Base-by-base conservation (phyloP, 371 early-diverging fungal genomes). In the Nematocida ausubeli region DNA sequence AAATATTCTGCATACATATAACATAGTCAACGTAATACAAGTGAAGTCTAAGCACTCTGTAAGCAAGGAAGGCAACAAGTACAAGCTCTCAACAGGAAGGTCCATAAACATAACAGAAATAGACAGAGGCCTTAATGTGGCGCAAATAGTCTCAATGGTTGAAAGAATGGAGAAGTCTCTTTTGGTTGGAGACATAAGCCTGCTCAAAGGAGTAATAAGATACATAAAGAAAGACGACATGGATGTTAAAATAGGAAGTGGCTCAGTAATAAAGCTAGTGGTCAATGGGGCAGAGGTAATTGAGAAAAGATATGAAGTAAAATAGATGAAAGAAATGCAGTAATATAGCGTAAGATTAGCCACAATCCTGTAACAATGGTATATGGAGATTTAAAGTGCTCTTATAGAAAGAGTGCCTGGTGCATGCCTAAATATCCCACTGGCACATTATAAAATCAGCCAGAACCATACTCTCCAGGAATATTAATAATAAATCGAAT, bases 301-400 rank as follows among this genome's bases (percentile, higher is more conserved):
- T 32, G 78, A 75, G 50, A 65, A 67, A 35, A 75, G 39, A 44
- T 49, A 65, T 35, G 60, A 60, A 14, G 34, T 60, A 34, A 60
- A 34, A 28, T 60, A 60, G 22, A 35, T 12, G 0, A 55, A 24
- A 30, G 24, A 0, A 30, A 2, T 1, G n/a, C n/a, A n/a, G n/a
- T n/a, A n/a, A n/a, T n/a, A n/a, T n/a, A n/a, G n/a, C n/a, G n/a
- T n/a, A n/a, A n/a, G n/a, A n/a, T n/a, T n/a, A n/a, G n/a, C n/a
- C n/a, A n/a, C n/a, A n/a, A n/a, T n/a, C n/a, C n/a, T n/a, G n/a
- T n/a, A n/a, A n/a, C n/a, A n/a, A n/a, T n/a, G n/a, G n/a, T n/a
- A n/a, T n/a, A n/a, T n/a, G n/a, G n/a, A n/a, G n/a, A n/a, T n/a
- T n/a, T n/a, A n/a, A n/a, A n/a, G n/a, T n/a, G n/a, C n/a, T n/a